Evolutionary conservation across 1,284 basidiomycete genomes (phyloP).

Genomic region (Puccinia horiana): DNA sequence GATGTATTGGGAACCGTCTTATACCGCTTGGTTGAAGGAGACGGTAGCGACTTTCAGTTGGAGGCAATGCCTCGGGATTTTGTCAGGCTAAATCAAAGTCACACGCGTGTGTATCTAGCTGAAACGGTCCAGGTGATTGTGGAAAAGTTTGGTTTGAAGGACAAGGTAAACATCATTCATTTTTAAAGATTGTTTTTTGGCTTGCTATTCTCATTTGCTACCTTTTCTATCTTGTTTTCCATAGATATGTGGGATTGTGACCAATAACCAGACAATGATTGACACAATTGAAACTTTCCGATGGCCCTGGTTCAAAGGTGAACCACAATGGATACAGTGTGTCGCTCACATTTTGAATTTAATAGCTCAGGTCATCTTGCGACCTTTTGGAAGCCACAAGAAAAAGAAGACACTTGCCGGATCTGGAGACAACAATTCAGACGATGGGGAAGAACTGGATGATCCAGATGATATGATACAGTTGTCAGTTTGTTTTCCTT

Average conservation of each 20-base stretch:
- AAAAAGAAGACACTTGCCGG: background rate
- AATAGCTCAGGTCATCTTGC: background rate
- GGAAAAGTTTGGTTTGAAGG: constrained; percentile 7
- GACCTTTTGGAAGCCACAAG: constrained; percentile 1
- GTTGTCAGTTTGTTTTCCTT: background rate
- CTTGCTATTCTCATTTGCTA: background rate
- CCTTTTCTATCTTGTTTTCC: background rate
- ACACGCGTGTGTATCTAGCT: constrained; percentile 2
- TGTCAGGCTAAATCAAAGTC: background rate
- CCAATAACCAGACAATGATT: background rate
- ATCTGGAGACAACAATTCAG: background rate
- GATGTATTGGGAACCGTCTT: background rate
- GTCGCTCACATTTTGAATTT: constrained; percentile 15
- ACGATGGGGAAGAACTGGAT: background rate
- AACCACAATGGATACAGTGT: background rate
- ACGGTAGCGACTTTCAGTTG: background rate
- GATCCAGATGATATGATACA: background rate
- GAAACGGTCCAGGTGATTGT: background rate
- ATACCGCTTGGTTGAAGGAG: constrained; percentile 8
- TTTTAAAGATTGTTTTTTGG: background rate
- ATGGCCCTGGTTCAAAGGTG: constrained; percentile 12
- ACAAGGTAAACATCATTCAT: background rate
- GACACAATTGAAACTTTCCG: background rate
- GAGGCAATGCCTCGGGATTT: constrained; percentile 9
- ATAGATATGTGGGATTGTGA: background rate